A percentile compares a stretch with the other conserved stretches of the same genome.
phyloP scores from a whole-genome alignment of 78 protist genomes.

The Planoprotostelium fungivorum region DNA sequence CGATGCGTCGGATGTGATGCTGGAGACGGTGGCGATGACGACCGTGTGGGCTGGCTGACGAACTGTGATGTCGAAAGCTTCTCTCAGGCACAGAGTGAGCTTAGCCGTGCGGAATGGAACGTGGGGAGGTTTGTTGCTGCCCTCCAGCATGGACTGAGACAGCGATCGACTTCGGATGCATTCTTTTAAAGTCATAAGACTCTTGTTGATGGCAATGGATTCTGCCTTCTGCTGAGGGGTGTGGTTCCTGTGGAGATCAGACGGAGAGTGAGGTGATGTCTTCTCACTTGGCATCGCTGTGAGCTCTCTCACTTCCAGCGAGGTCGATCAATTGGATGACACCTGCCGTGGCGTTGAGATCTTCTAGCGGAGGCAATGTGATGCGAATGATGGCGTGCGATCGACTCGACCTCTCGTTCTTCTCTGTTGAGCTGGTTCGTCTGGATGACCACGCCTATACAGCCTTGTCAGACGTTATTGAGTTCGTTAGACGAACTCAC shows the following conservation, averaged over 20 bases:
- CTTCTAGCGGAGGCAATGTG: conserved; percentile 2
- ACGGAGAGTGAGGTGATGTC: neutral
- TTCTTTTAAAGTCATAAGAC: conserved; percentile 4
- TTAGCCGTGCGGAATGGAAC: conserved; percentile 4
- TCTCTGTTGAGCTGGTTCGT: conserved; percentile 2
- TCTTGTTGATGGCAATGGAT: conserved; percentile 18
- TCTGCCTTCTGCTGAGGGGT: neutral
- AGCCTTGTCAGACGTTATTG: neutral
- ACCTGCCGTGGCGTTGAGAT: neutral
- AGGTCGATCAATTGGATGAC: neutral
- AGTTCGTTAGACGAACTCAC: neutral
- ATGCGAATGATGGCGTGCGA: conserved; percentile 12
- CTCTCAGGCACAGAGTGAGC: conserved; percentile 9
- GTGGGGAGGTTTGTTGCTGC: neutral
- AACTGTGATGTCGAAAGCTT: neutral
- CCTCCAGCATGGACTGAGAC: conserved; percentile 1
- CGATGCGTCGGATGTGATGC: neutral
- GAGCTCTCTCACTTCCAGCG: conserved; percentile 1
- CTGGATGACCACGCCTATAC: neutral
- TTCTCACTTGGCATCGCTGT: neutral
- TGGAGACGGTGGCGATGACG: conserved; percentile 9
- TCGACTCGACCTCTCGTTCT: conserved; percentile 9
- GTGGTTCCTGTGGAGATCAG: neutral
- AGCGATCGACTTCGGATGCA: conserved; percentile 8
- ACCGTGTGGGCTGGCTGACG: conserved; percentile 3